Percentiles rank a stretch among this genome's conserved stretches.
Conservation (phyloP, 192 early-diverging fungal genomes). For the Backusella circina region DNA sequence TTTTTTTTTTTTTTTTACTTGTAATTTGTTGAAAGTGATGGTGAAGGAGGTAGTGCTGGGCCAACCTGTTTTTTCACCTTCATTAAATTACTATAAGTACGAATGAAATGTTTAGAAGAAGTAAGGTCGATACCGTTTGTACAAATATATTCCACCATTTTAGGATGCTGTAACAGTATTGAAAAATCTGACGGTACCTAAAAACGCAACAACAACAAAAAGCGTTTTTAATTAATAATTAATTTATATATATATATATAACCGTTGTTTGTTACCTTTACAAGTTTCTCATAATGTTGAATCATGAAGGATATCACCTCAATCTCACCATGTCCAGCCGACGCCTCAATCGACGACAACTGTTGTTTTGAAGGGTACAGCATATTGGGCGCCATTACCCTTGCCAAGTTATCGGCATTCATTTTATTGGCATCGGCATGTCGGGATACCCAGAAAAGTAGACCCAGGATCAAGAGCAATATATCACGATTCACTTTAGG, state of each 20-base stretch:
- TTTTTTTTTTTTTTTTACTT: background rate
- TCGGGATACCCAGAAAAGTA: constrained; percentile 17
- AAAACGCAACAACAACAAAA: background rate
- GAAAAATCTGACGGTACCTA: constrained; percentile 11
- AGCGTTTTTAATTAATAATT: background rate
- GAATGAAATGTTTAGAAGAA: constrained; percentile 10
- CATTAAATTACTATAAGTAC: background rate
- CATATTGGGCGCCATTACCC: constrained; percentile 22
- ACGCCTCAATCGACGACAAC: background rate
- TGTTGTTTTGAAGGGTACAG: constrained; percentile 46
- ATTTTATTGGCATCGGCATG: constrained; percentile 14
- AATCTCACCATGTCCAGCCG: constrained; percentile 8
- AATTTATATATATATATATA: background rate
- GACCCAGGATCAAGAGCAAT: background rate
- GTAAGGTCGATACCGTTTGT: background rate
- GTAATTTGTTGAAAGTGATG: background rate
- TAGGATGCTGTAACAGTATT: background rate
- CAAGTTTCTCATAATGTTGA: constrained; percentile 16
- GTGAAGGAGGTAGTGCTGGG: constrained; percentile 1
- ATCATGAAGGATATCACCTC: constrained; percentile 16
- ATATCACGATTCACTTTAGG: constrained; percentile 22
- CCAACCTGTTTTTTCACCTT: background rate
- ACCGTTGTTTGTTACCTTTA: background rate
- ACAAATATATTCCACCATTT: background rate
- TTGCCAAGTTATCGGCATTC: constrained; percentile 19